Evolutionary conservation across 768 basidiomycete genomes (phyloP).

Genomic region (Boletus tylopilopsis): DNA sequence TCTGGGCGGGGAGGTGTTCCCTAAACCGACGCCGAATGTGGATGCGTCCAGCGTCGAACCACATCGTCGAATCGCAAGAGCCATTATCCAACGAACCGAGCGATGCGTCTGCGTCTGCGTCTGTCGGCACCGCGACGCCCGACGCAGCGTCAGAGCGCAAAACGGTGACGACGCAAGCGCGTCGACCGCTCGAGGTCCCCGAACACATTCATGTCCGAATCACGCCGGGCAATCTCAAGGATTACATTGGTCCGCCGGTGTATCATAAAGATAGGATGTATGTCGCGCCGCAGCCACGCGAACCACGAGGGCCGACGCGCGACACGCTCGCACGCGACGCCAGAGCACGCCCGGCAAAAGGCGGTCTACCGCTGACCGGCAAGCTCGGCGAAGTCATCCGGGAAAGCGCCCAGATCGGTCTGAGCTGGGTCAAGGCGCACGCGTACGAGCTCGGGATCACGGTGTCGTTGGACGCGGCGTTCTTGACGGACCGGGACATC

Average conservation of each 20-base stretch:
- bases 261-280: slow-evolving; percentile 97
- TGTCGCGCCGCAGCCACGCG: slow-evolving; percentile 71
- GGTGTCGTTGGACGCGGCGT: slow-evolving; percentile 60
- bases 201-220: slow-evolving; percentile 74
- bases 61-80: slow-evolving; percentile 52
- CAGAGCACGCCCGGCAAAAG: slow-evolving; percentile 97
- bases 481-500: slow-evolving; percentile 82
- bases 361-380: slow-evolving; percentile 86
- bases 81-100: slow-evolving; percentile 39
- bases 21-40: slow-evolving; percentile 52
- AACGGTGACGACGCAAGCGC: slow-evolving; percentile 69
- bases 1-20: slow-evolving; percentile 81
- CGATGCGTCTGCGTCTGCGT: slow-evolving; percentile 18
- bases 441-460: slow-evolving; percentile 90
- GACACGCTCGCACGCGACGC: neutral
- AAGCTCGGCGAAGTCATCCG: slow-evolving; percentile 98
- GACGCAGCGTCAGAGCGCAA: slow-evolving; percentile 39
- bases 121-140: slow-evolving; percentile 15
- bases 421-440: slow-evolving; percentile 91
- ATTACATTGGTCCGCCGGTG: slow-evolving; percentile 93
- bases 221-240: slow-evolving; percentile 84
- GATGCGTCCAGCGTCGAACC: slow-evolving; percentile 13
- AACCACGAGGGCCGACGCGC: too few relatives aligned
- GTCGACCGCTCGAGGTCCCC: slow-evolving; percentile 81
- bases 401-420: slow-evolving; percentile 91